Evolutionary conservation across 2,329 filamentous ascomycete species (phyloP), one percentile per base, ranked within the genome.

Genomic region (Cercospora beticola): DNA sequence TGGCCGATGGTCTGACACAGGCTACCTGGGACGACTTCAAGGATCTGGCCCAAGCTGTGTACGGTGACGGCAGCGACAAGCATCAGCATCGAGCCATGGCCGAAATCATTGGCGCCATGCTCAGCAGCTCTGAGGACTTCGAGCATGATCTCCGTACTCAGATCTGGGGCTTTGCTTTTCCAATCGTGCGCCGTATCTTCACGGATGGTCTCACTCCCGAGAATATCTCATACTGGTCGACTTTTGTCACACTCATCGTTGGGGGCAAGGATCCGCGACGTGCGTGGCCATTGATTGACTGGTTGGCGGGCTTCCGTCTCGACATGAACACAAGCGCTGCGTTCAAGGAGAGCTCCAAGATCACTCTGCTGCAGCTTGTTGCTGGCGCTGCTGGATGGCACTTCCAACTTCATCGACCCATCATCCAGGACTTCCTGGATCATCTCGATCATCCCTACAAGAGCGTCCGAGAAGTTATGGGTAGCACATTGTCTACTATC

Each of bases 361-460:
- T 99, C 16, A 90, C 95, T 72, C 83, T 99, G 31, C 84, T 99
- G 18, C 93, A 97, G 74, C 93, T 97, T 73, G 87, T 92, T 70
- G 91, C 99, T 68, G 89, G 89, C 56, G 93, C 97, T 75, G 88
- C 90, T 40, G 95, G 95, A 1, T 99, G 96, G 95, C 95, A 99
- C 79, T 99, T 97, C 84, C 93, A 93, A 71, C 85, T 93, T 10
- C 92, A 96, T 74, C 88, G 92, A 80, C 93, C 94, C 0, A 94
- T 99, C 62, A 83, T 97, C 6, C 85, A 96, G 36, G 89, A 99
- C 79, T 97, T 98, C 81, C 84, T 99, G 69, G 85, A 87, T 26
- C 95, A 99, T 78, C 89, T 99, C 49, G 93, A 99, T 77, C 95
- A 99, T 79, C 95, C 95, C 0, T 99, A 99, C 83, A 99, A 99